Evolutionary conservation across 2,329 filamentous ascomycete species (phyloP), one percentile per base, ranked within the genome.

Genomic region (Epicoccum nigrum): DNA sequence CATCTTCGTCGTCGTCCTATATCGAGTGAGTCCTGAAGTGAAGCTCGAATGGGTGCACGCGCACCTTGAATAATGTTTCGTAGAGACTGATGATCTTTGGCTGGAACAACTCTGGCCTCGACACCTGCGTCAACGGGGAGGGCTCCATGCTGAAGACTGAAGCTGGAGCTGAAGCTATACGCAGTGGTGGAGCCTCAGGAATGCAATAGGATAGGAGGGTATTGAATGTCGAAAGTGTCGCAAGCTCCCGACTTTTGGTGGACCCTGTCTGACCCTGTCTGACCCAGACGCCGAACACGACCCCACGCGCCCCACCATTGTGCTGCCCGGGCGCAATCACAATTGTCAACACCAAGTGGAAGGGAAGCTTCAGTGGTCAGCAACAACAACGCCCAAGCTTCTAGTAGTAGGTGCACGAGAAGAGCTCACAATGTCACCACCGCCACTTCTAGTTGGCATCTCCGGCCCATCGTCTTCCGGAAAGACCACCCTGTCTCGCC

Each of bases 21-120:
- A 71, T 13, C 25, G 15, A 21, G 45, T 68, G 38, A 70, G 61
- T 56, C 37, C 25, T 16, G 28, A 31, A n/a, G n/a, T n/a, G 6
- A 15, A 20, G 32, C n/a, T 7, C n/a, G 13, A 15, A 28, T 16
- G 19, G 15, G 28, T 15, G 27, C 20, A 34, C 13, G 31, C 70
- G 49, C 74, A 84, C 82, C 64, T 76, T 77, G 79, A 97, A 93
- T 16, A 97, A 80, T 59, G 84, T 83, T 67, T 92, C 85, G 76
- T 99, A 99, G 43, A 97, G 85, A 73, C 89, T 83, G 54, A 96
- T 88, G 62, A 99, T 90, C 79, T 99, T 99, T 46, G 90, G 93
- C 76, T 95, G 89, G 72, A 99, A 97, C 32, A 88, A 85, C 74
- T 95, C 89, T 46, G 93, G 94, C 67, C 91, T 85, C 75, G 86